These are phyloP conservation scores for Lachancea nothofagi DNA, from an alignment of 805 yeast genomes.

Conservation along the genomic window DNA sequence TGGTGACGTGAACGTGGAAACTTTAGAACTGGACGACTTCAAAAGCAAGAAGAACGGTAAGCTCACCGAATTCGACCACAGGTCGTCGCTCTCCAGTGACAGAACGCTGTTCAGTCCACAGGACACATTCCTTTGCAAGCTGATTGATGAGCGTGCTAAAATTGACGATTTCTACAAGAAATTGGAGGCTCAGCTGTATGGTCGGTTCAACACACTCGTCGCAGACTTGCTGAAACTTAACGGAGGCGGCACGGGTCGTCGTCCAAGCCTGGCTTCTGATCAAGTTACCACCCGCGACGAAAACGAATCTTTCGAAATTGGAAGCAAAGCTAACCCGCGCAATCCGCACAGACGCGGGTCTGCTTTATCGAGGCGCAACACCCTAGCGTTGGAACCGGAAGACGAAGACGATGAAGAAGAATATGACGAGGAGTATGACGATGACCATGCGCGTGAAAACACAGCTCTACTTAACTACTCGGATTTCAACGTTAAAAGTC, in stretches of 20 bases:
- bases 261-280: background rate
- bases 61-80: slow-evolving; percentile 13
- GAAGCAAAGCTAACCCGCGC: background rate
- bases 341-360: slow-evolving; percentile 4
- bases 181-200: slow-evolving; percentile 43
- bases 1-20: slow-evolving; percentile 11
- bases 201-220: slow-evolving; percentile 41
- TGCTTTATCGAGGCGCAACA: slow-evolving; percentile 4
- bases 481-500: slow-evolving; percentile 45
- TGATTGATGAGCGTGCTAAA: slow-evolving; percentile 45
- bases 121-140: slow-evolving; percentile 42
- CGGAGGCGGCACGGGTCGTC: slow-evolving; percentile 4
- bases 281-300: background rate
- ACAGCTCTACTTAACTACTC: slow-evolving; percentile 47
- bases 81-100: slow-evolving; percentile 24
- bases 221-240: slow-evolving; percentile 42
- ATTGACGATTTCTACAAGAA: slow-evolving; percentile 47
- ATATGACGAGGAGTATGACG: slow-evolving; percentile 37
- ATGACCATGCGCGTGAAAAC: slow-evolving; percentile 37
- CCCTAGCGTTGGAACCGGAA: background rate
- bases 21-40: slow-evolving; percentile 11
- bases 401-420: slow-evolving; percentile 24
- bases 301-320: background rate
- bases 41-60: slow-evolving; percentile 5
- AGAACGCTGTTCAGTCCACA: slow-evolving; percentile 33